Conservation (phyloP, 2,329 filamentous ascomycete species). For the Exophiala oligosperma region DNA sequence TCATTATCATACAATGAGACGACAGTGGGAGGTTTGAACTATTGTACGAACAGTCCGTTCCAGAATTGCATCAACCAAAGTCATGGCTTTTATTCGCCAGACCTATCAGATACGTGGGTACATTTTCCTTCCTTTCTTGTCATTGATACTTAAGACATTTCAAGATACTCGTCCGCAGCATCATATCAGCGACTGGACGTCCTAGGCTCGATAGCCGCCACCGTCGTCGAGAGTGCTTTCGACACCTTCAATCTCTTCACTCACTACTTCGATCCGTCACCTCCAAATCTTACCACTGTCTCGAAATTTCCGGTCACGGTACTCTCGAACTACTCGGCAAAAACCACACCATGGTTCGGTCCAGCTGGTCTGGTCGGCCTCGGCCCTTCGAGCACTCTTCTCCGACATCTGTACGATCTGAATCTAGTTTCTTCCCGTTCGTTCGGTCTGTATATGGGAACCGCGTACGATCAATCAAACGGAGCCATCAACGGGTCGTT, state of each 20-base stretch:
- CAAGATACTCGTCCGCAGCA: constrained; percentile 13
- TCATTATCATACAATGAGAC: constrained; percentile 45
- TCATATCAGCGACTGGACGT: constrained; percentile 29
- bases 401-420: constrained; percentile 37
- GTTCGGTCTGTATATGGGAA: constrained; percentile 46
- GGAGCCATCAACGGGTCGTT: constrained; percentile 45
- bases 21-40: constrained; percentile 37
- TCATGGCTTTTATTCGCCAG: constrained; percentile 24
- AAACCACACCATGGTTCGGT: constrained; percentile 25
- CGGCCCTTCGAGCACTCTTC: constrained; percentile 41
- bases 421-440: constrained; percentile 41
- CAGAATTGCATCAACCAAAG: constrained; percentile 16
- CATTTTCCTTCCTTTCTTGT: constrained; percentile 25
- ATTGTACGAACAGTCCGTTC: constrained; percentile 38
- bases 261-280: constrained; percentile 29
- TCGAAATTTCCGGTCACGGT: constrained; percentile 24
- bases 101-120: constrained; percentile 23
- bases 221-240: constrained; percentile 36
- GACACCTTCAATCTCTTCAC: constrained; percentile 29
- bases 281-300: constrained; percentile 18
- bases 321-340: constrained; percentile 24
- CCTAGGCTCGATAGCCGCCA: constrained; percentile 36
- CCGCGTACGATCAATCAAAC: constrained; percentile 41
- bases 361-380: constrained; percentile 36
- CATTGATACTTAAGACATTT: constrained; percentile 25